Base-by-base conservation (phyloP, 306 rosid species). In the Vigna trinervia region DNA sequence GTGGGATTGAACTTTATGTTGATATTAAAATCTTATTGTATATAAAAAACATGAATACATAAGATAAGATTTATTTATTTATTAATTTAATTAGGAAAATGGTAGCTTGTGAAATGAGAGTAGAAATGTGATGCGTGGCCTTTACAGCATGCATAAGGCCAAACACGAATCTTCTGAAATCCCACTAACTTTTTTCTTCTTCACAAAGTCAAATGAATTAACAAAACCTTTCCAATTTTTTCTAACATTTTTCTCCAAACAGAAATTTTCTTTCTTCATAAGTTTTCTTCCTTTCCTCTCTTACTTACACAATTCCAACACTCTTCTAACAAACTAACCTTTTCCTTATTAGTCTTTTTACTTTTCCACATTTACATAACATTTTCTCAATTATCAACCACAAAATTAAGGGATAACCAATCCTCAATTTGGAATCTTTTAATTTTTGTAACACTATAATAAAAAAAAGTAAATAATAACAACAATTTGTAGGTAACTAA, bases 161-260 rank as follows among this genome's bases (percentile, higher is more conserved):
- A 71, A 62, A 71, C 74, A 41, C n/a, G 51, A 76, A 77, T 77
- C 60, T 67, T 77, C 59, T 61, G 23, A 53, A 41, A 62, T 11
- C 70, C 75, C 58, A 77, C 79, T 30, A 50, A 38, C 77, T 59
- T 54, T 64, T 64, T 73, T 79, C 80, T 71, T n/a, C 20, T 43
- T 68, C 41, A 13, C 73, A 19, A 69, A 66, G 68, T 77, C 81
- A 67, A 43, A 66, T 56, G 65, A 36, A 6, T 5, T 23, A 69
- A 47, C 71, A 80, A 81, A 79, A 19, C 20, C 62, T 53, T 52
- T 56, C 56, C 12, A 54, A 32, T 11, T 52, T 50, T 20, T 23
- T 4, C 30, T 38, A 76, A 20, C 74, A 5, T 11, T 53, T 57
- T 66, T 66, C 68, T 22, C 10, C 53, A 15, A 30, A 28, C 28